Base-by-base conservation (phyloP, 2,329 filamentous ascomycete species). In the Fusarium avenaceum region DNA sequence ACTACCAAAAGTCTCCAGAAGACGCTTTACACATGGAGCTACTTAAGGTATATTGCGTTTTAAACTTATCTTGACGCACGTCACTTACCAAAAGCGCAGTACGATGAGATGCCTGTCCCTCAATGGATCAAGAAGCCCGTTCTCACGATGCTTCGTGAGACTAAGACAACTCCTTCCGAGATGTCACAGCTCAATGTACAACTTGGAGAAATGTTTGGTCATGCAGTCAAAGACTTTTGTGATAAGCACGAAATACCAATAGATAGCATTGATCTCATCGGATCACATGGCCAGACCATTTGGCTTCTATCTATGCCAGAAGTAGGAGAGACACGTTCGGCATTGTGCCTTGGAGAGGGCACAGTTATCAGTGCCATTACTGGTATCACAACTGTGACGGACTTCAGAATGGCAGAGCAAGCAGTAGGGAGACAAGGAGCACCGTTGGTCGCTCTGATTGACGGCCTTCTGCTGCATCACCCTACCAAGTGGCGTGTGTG, bases 251-350 rank as follows among this genome's bases (percentile, higher is more conserved):
- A 76, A 22, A 75, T 87, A 46, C 68, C 80, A 9, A 76, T 83
- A 24, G 72, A 78, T n/a, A 78, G 77, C n/a, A 83, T 88, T 62
- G 85, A 88, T 64, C 80, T 81, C 22, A 80, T 88, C 32, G 85
- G 85, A 32, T 86, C 84, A 13, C 85, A 88, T 66, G 85, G 85
- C 13, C 85, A 87, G 75, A 88, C 85, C 17, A 85, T 86, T 65
- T 88, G 84, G 83, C 77, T 87, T 10, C 78, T 84, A 7, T 82
- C 80, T 3, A 65, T 63, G 63, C 63, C 53, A n/a, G 63, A 51
- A 53, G 60, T 72, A 30, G 81, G 80, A 14, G 80, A 84, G 57
- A 81, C 79, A 28, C 80, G 79, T 40, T 83, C 81, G 47, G 82
- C 84, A 19, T 75, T 87, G 49, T 85, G 82, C 3, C 86, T 87